phyloP scores from a whole-genome alignment of 2,329 filamentous ascomycete species.

The Penicillium capsulatum region DNA sequence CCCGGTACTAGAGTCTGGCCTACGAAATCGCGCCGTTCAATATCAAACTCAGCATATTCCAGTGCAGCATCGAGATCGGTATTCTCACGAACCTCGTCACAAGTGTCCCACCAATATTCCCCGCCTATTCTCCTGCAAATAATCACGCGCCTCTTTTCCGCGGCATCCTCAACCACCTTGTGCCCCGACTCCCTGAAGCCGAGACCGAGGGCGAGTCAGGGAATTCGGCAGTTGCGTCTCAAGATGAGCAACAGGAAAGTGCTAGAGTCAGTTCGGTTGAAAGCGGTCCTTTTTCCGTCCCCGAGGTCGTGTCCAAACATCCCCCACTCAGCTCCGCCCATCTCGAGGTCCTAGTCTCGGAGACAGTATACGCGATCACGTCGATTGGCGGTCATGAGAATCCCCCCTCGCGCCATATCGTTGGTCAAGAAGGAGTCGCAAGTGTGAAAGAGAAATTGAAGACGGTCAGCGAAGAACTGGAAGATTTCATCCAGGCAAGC shows the following conservation, averaged over 20 bases:
- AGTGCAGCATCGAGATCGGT: slow-evolving; percentile 89
- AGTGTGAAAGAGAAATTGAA: slow-evolving; percentile 95
- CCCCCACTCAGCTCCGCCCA: slow-evolving; percentile 66
- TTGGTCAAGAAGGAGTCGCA: slow-evolving; percentile 79
- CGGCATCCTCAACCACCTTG: slow-evolving; percentile 73
- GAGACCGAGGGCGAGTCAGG: slow-evolving; percentile 6
- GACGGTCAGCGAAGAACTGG: slow-evolving; percentile 90
- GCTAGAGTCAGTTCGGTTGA: slow-evolving; percentile 25
- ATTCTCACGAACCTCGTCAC: slow-evolving; percentile 82
- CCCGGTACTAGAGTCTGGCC: slow-evolving; percentile 59
- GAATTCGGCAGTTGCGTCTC: slow-evolving; percentile 4
- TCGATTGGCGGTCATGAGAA: slow-evolving; percentile 95
- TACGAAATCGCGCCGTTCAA: slow-evolving; percentile 98
- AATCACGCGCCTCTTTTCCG: slow-evolving; percentile 77
- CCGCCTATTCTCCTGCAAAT: slow-evolving; percentile 62
- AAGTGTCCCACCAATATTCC: slow-evolving; percentile 70
- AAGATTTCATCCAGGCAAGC: slow-evolving; percentile 92
- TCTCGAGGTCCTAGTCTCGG: slow-evolving; percentile 70
- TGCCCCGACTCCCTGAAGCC: slow-evolving; percentile 66
- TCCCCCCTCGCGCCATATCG: slow-evolving; percentile 88
- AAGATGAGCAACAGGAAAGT: slow-evolving; percentile 17
- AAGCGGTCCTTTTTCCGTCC: slow-evolving; percentile 36
- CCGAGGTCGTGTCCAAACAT: slow-evolving; percentile 62
- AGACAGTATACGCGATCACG: slow-evolving; percentile 85
- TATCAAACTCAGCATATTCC: slow-evolving; percentile 90